Base-by-base conservation (phyloP, 1,139 yeast species). In the Geotrichum carabidarum region DNA sequence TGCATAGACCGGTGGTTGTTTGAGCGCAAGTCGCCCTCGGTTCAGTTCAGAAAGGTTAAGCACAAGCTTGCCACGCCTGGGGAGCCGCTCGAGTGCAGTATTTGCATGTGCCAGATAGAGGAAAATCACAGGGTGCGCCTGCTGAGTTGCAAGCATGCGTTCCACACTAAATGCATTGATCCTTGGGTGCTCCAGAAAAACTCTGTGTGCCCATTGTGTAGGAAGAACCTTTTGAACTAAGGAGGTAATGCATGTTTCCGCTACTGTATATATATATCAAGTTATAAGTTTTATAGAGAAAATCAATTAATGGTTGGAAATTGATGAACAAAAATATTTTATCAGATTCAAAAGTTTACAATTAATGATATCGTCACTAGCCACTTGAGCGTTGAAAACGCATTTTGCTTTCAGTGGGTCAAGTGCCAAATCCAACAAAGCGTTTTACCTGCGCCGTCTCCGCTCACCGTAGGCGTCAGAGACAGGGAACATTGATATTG, bases 181-280 rank as follows among this genome's bases (percentile, higher is more conserved):
- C 91, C 93, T 1, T 87, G 95, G 95, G 72, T 87, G 50, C 83
- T 82, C 2, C 79, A 79, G 58, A 74, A 91, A 60, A 76, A 86
- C 53, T 93, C 91, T 0, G 84, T 88, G 64, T 87, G 96, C 66
- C 95, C 95, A 7, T 81, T 84, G 75, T 88, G 95, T 69, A 34
- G 54, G 27, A 27, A 31, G n/a, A 47, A 38, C 31, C 30, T 38
- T 8, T 3, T 38, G 4, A 17, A 15, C 17, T 35, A 11, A 22
- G 36, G 15, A 38, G 14, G 4, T 38, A 15, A 9, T 2, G 12
- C 42, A 38, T 4, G 14, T 4, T 3, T 38, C 42, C 14, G 18
- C 2, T 3, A 15, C 8, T 14, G n/a, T 35, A 14, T 35, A 35
- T 14, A 4, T 35, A 14, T 35, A 35, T 35, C n/a, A 12, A 35